Percentiles rank a stretch among this genome's conserved stretches.
These are phyloP conservation scores for Obba rivulosa DNA, from an alignment of 768 basidiomycete genomes.

Conservation along the genomic window DNA sequence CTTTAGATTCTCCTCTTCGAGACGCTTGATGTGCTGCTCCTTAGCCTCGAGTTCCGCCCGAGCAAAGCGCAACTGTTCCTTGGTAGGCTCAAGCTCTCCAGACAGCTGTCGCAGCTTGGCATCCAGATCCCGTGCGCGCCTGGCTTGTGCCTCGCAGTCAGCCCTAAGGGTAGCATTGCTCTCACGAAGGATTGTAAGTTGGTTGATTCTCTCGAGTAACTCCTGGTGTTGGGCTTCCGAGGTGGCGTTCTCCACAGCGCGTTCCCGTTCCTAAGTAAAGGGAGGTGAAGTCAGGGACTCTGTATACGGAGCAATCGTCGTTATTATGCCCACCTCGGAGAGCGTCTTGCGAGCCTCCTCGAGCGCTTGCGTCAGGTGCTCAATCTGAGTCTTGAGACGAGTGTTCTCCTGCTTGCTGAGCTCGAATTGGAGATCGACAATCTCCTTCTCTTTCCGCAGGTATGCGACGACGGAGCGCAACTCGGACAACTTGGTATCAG, in stretches of 20 bases:
- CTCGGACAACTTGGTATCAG: conserved; percentile 64
- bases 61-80: conserved; percentile 59
- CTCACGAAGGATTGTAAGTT: conserved; percentile 80
- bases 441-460: conserved; percentile 87
- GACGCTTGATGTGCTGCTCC: conserved; percentile 56
- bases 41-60: conserved; percentile 74
- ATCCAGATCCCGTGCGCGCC: conserved; percentile 65
- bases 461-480: conserved; percentile 76
- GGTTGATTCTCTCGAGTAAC: conserved; percentile 80
- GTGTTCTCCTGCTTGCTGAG: conserved; percentile 73
- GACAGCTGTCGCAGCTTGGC: conserved; percentile 51
- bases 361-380: conserved; percentile 62
- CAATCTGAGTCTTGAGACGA: conserved; percentile 69
- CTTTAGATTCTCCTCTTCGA: conserved; percentile 71
- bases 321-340: conserved; percentile 48
- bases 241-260: conserved; percentile 61
- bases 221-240: conserved; percentile 80
- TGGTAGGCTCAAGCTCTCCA: conserved; percentile 66
- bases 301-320: neutral
- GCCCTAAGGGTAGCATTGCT: conserved; percentile 82
- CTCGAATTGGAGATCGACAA: conserved; percentile 83
- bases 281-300: conserved; percentile 1
- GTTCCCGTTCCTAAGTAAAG: conserved; percentile 73
- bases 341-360: conserved; percentile 67
- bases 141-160: conserved; percentile 67